Conservation (phyloP, 2,329 filamentous ascomycete genomes). For the Alternaria infectoria region DNA sequence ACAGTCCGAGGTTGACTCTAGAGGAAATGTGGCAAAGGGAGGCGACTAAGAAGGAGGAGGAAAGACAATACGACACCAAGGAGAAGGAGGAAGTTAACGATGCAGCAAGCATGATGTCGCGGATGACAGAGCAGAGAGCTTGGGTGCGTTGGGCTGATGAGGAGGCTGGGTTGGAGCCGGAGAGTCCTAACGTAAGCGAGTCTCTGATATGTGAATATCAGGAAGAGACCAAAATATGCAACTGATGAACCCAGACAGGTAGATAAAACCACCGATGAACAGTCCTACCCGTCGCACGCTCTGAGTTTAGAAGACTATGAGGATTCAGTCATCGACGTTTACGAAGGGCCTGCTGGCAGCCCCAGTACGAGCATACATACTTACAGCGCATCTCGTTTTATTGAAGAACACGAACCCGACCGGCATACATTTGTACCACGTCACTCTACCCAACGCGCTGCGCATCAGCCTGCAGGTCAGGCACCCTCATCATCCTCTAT, state of each 20-base stretch:
- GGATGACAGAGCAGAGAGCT: not conserved
- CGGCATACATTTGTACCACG: not conserved
- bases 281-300: not conserved
- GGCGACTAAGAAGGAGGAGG: not conserved
- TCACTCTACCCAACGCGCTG: not conserved
- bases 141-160: not conserved
- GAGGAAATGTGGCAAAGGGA: conserved; percentile 12
- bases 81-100: not conserved
- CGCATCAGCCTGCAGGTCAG: not conserved
- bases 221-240: not conserved
- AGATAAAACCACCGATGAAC: not conserved
- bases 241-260: not conserved
- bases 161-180: too few relatives aligned
- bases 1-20: not conserved
- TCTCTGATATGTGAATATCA: not conserved
- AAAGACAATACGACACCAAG: too few relatives aligned
- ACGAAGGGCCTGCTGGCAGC: not conserved
- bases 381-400: not conserved
- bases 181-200: not conserved
- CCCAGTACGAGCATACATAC: not conserved
- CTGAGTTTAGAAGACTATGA: not conserved
- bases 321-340: not conserved
- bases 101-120: not conserved
- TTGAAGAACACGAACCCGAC: not conserved
- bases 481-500: not conserved